Percentiles rank a stretch among this genome's conserved stretches.
Evolutionary conservation across 441 rosid genomes (phyloP).

Genomic region (Jatropha podagrica): DNA sequence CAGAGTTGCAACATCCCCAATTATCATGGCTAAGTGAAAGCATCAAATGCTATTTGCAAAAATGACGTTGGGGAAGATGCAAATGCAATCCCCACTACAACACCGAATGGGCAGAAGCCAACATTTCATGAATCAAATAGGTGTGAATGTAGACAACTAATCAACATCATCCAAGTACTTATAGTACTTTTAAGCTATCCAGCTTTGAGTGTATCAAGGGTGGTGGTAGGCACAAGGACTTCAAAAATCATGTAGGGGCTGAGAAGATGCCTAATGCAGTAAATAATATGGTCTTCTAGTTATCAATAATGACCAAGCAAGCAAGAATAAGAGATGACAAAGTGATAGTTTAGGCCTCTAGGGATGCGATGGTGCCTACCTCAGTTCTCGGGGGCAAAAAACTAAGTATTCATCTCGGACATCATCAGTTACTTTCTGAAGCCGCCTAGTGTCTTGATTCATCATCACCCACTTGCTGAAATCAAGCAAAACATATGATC

Average conservation of each 20-base stretch:
- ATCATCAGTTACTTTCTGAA: constrained; percentile 86
- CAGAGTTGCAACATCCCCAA: neutral
- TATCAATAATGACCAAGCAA: constrained; percentile 3
- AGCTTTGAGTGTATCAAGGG: neutral
- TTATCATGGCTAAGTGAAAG: neutral
- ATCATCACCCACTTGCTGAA: constrained; percentile 99
- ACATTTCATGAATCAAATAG: neutral
- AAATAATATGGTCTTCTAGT: neutral
- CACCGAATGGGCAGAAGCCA: neutral
- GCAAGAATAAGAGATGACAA: neutral
- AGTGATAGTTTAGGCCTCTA: constrained; percentile 3
- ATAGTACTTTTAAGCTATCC: neutral
- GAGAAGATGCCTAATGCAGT: neutral
- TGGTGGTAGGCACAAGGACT: neutral
- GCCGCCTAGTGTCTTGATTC: constrained; percentile 90
- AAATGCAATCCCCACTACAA: neutral
- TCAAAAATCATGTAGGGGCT: neutral
- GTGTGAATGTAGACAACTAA: neutral
- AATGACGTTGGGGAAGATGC: neutral
- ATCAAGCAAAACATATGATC: constrained; percentile 25
- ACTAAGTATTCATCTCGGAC: constrained; percentile 79
- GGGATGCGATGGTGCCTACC: constrained; percentile 38
- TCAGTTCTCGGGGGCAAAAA: constrained; percentile 70
- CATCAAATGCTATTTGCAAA: neutral
- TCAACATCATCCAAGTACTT: neutral